Conservation (phyloP, 345 rosid species). For the rapeseed (Brassica napus) region Da-Ae NC_063448.1:22187501-22188000, state of each 20-base stretch:
- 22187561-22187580: not conserved
- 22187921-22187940: not conserved
- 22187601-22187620: not conserved
- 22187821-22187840: not conserved
- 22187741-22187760: slow-evolving; percentile 2
- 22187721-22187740: slow-evolving; percentile 3
- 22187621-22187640: not conserved
- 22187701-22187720: slow-evolving; percentile 18
- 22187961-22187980: not conserved
- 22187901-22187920: not conserved
- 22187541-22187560: not conserved
- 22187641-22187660: slow-evolving; percentile 2
- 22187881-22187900: not conserved
- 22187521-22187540: slow-evolving; percentile 8
- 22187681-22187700: not conserved
- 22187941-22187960: not conserved
- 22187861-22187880: not conserved
- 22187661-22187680: slow-evolving; percentile 18
- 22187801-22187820: not conserved
- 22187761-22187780: not conserved
- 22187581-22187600: slow-evolving; percentile 15
- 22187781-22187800: not conserved
- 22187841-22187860: not conserved
- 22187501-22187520: slow-evolving; percentile 92
- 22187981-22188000: not conserved